Conservation (phyloP, 2,329 filamentous ascomycete genomes). For the Phyllosticta capitalensis region DNA sequence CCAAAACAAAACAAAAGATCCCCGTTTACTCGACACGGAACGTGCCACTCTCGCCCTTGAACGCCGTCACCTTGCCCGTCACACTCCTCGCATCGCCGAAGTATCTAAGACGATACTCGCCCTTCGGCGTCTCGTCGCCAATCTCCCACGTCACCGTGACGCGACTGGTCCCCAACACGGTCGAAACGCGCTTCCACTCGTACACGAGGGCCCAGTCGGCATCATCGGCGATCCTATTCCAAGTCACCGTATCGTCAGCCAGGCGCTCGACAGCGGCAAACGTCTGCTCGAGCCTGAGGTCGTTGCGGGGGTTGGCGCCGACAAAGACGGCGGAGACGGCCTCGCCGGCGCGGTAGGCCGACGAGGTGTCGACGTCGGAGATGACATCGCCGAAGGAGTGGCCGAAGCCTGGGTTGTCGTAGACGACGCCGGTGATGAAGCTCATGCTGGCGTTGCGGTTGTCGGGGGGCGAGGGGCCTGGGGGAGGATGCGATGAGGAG, state of each 20-base stretch:
- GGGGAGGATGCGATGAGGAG: constrained; percentile 22
- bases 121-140: constrained; percentile 38
- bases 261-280: constrained; percentile 67
- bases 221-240: constrained; percentile 63
- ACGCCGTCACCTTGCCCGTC: constrained; percentile 52
- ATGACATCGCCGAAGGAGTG: constrained; percentile 62
- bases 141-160: constrained; percentile 76
- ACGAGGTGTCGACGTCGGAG: constrained; percentile 41
- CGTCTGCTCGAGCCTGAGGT: constrained; percentile 67
- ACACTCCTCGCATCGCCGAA: constrained; percentile 71
- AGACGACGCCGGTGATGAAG: constrained; percentile 72
- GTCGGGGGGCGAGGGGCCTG: constrained; percentile 62
- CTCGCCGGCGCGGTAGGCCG: constrained; percentile 48
- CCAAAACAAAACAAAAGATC: no score
- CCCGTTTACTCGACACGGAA: constrained; percentile 3
- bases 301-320: constrained; percentile 83
- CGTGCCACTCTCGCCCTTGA: constrained; percentile 51
- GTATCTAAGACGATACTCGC: constrained; percentile 71
- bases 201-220: constrained; percentile 77
- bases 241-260: constrained; percentile 34
- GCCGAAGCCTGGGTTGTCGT: constrained; percentile 57
- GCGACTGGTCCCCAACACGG: constrained; percentile 63
- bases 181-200: constrained; percentile 65
- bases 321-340: constrained; percentile 62
- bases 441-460: constrained; percentile 65